Evolutionary conservation across 371 early-diverging fungal genomes (phyloP).

Genomic region (Mucor ambiguus): DNA sequence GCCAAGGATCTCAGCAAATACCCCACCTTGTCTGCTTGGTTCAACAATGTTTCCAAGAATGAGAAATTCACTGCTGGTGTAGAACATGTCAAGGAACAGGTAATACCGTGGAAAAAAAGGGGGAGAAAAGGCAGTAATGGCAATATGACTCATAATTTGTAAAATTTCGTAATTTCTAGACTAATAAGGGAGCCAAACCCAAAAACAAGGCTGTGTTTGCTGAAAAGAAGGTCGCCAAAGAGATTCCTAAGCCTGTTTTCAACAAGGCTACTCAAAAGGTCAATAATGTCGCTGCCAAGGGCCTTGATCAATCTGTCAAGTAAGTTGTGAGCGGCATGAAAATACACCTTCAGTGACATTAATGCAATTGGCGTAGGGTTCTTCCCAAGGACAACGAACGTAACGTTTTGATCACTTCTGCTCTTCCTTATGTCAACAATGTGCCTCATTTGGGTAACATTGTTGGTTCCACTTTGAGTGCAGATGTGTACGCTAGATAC

Average conservation of each 20-base stretch:
- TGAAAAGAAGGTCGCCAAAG: conserved; percentile 31
- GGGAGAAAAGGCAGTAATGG: background rate
- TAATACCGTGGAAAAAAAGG: conserved; percentile 9
- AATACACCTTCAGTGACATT: background rate
- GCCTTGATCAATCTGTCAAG: conserved; percentile 24
- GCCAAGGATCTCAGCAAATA: conserved; percentile 34
- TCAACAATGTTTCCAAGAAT: conserved; percentile 31
- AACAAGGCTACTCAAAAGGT: conserved; percentile 46
- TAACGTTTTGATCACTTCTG: conserved; percentile 97
- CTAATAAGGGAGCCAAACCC: conserved; percentile 35
- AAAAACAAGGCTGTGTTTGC: conserved; percentile 37
- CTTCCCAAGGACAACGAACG: conserved; percentile 70
- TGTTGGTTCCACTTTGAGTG: conserved; percentile 97
- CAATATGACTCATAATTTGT: conserved; percentile 15
- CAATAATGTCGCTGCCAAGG: conserved; percentile 20
- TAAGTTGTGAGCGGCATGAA: conserved; percentile 14
- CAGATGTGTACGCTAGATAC: conserved; percentile 97
- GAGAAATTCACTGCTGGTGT: conserved; percentile 29
- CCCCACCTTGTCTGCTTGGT: conserved; percentile 40
- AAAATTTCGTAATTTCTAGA: conserved; percentile 14
- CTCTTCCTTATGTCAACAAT: conserved; percentile 99
- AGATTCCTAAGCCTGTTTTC: conserved; percentile 27
- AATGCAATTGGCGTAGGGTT: conserved; percentile 31
- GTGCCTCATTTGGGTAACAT: conserved; percentile 99
- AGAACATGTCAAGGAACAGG: conserved; percentile 33